Conservation (phyloP, 2,329 filamentous ascomycete genomes). For the Capronia coronata region DNA sequence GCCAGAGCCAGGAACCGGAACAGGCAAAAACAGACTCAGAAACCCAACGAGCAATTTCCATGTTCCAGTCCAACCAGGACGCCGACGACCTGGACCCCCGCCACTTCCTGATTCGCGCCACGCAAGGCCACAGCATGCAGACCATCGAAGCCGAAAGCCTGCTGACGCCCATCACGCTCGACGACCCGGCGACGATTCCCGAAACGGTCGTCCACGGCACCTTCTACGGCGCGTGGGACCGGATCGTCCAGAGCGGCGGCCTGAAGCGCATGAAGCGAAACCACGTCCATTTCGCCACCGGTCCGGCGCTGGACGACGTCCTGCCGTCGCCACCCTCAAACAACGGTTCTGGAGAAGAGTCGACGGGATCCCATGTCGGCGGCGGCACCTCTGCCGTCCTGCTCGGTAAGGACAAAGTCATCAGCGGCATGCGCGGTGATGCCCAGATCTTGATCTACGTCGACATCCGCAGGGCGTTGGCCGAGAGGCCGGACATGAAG, state of each 20-base stretch:
- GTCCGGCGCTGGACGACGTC: conserved; percentile 49
- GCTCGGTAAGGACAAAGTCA: conserved; percentile 43
- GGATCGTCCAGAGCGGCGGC: conserved; percentile 70
- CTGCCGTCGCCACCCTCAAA: conserved; percentile 19
- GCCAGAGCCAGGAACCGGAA: too few species aligned
- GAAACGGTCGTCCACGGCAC: conserved; percentile 76
- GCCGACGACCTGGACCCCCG: conserved; percentile 33
- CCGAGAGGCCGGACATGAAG: conserved; percentile 42
- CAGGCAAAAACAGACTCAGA: conserved; percentile 28
- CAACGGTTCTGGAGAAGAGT: not conserved
- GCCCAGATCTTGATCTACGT: conserved; percentile 74
- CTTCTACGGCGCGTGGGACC: conserved; percentile 70
- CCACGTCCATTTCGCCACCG: conserved; percentile 83
- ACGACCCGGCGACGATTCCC: conserved; percentile 48
- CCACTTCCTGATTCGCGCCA: conserved; percentile 83
- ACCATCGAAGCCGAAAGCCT: conserved; percentile 62
- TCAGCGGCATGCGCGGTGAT: conserved; percentile 73
- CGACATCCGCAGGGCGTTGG: conserved; percentile 61
- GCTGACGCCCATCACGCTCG: conserved; percentile 60
- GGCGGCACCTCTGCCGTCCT: conserved; percentile 4
- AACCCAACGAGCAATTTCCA: conserved; percentile 34
- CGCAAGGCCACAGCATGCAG: conserved; percentile 86
- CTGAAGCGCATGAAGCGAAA: conserved; percentile 74
- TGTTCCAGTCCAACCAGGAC: conserved; percentile 25
- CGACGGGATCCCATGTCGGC: not conserved